Conservation (phyloP, 192 early-diverging fungal genomes). For the Allomyces macrogynus region DNA sequence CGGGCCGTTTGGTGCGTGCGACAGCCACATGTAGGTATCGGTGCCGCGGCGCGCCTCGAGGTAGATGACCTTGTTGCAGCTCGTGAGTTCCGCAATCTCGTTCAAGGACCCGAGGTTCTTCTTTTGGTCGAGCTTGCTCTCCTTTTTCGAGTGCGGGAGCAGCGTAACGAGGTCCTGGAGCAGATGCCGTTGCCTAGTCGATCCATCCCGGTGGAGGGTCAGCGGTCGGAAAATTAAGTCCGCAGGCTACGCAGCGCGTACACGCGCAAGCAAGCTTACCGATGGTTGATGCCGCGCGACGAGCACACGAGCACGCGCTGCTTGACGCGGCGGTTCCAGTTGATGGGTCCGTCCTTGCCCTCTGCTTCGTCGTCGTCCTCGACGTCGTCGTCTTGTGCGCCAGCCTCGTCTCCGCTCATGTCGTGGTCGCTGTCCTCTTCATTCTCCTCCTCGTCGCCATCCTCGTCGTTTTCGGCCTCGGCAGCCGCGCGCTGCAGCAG, state of each 20-base stretch:
- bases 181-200: constrained; percentile 65
- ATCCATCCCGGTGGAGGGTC: too few relatives aligned
- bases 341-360: constrained; percentile 2
- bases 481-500: constrained; percentile 8
- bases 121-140: constrained; percentile 84
- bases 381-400: constrained; percentile 3
- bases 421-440: not conserved
- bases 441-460: constrained; percentile 6
- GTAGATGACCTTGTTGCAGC: constrained; percentile 95
- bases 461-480: constrained; percentile 2
- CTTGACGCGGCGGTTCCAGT: constrained; percentile 34
- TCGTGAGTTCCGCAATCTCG: constrained; percentile 86
- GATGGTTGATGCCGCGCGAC: constrained; percentile 66
- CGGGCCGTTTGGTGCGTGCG: constrained; percentile 86
- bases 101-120: constrained; percentile 70
- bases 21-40: constrained; percentile 91
- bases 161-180: constrained; percentile 68
- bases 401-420: constrained; percentile 4
- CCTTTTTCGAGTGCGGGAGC: constrained; percentile 90
- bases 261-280: constrained; percentile 24
- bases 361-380: constrained; percentile 4
- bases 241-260: not conserved
- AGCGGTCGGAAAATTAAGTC: not conserved
- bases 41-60: constrained; percentile 86
- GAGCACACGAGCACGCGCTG: constrained; percentile 75